Evolutionary conservation across 2,329 filamentous ascomycete species (phyloP).

Genomic region (Phymatotrichopsis omnivora): DNA sequence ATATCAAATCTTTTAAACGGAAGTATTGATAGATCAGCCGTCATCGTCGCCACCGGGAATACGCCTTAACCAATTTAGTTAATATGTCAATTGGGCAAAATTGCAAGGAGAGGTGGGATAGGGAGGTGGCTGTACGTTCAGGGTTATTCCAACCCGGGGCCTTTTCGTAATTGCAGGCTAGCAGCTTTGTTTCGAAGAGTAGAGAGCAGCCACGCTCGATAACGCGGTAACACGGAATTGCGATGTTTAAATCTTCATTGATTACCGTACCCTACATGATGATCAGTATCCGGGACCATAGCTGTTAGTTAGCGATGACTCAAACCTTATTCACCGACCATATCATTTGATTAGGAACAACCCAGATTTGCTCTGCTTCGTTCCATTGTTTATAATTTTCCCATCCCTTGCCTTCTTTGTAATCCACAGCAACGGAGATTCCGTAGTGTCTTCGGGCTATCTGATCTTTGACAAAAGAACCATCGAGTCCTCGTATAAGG

Average conservation of each 20-base stretch:
- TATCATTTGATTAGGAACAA: background rate
- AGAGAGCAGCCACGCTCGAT: background rate
- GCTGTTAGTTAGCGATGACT: background rate
- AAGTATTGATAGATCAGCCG: too few relatives aligned
- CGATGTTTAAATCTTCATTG: background rate
- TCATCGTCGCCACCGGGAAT: too few relatives aligned
- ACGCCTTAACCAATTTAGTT: too few relatives aligned
- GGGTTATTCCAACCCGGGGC: too few relatives aligned
- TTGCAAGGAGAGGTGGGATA: too few relatives aligned
- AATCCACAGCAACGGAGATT: background rate
- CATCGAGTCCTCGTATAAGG: constrained; percentile 13
- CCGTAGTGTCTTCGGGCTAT: constrained; percentile 18
- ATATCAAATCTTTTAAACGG: too few relatives aligned
- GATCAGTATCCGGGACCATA: background rate
- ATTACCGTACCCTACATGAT: background rate
- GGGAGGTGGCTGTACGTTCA: too few relatives aligned
- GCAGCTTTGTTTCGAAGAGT: background rate
- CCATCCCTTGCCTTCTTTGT: background rate
- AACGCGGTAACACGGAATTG: background rate
- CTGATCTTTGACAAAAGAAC: constrained; percentile 13
- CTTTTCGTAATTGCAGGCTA: background rate
- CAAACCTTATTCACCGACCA: background rate
- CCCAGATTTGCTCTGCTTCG: background rate
- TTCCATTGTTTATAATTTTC: background rate
- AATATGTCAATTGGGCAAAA: too few relatives aligned